These are phyloP conservation scores for Aphanoascus verrucosus DNA, from an alignment of 2,329 filamentous ascomycete genomes.

Conservation along the genomic window DNA sequence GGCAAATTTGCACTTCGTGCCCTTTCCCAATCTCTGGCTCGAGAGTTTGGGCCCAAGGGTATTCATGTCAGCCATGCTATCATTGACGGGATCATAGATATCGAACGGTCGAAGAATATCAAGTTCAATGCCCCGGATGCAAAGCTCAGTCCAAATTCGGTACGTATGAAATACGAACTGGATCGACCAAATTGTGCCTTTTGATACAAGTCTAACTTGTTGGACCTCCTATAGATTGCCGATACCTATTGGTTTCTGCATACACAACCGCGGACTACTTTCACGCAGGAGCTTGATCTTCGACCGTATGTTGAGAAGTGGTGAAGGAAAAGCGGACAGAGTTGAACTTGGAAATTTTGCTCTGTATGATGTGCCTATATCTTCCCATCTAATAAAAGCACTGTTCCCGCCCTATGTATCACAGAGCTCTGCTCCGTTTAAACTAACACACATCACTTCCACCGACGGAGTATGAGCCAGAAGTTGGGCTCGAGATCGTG, in stretches of 20 bases:
- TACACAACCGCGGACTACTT: conserved; percentile 65
- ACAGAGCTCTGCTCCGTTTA: too few species aligned
- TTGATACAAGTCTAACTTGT: not conserved
- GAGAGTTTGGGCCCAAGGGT: conserved; percentile 74
- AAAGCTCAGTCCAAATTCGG: conserved; percentile 64
- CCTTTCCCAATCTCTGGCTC: conserved; percentile 61
- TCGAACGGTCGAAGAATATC: conserved; percentile 56
- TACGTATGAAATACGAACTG: conserved; percentile 42
- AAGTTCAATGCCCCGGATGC: conserved; percentile 48
- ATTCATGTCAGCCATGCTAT: conserved; percentile 75
- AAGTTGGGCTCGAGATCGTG: too few species aligned
- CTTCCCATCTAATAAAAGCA: too few species aligned
- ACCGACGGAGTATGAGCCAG: too few species aligned
- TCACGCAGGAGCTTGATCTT: conserved; percentile 72
- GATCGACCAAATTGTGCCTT: too few species aligned
- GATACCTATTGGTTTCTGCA: conserved; percentile 79
- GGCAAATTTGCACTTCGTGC: conserved; percentile 72
- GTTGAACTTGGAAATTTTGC: not conserved
- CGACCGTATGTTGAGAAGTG: conserved; percentile 77
- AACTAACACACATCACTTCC: too few species aligned
- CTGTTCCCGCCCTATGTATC: too few species aligned
- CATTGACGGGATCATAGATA: conserved; percentile 78
- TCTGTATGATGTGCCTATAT: too few species aligned
- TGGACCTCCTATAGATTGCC: conserved; percentile 52
- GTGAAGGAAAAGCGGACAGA: conserved; percentile 32